phyloP scores from a whole-genome alignment of 2,329 filamentous ascomycete genomes.

The Colletotrichum tropicicola region DNA sequence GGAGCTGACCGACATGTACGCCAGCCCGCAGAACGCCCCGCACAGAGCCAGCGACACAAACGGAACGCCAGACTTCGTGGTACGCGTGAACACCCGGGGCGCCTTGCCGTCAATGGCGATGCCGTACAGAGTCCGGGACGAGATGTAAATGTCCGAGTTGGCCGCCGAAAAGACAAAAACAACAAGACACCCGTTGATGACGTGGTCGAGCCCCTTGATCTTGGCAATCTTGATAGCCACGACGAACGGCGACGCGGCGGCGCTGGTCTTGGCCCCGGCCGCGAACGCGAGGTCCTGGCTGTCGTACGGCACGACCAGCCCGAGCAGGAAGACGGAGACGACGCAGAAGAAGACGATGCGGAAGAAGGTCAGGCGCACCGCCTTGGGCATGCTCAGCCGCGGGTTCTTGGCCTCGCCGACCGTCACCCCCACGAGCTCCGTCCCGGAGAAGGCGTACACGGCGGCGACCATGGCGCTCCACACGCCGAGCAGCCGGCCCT shows the following conservation, averaged over 20 bases:
- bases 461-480: slow-evolving; percentile 49
- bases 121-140: slow-evolving; percentile 49
- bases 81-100: slow-evolving; percentile 43
- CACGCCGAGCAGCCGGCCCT: slow-evolving; percentile 49
- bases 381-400: slow-evolving; percentile 71
- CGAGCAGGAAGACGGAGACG: slow-evolving; percentile 70
- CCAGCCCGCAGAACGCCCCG: slow-evolving; percentile 46
- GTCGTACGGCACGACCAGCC: slow-evolving; percentile 74
- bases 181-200: slow-evolving; percentile 22
- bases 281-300: slow-evolving; percentile 50
- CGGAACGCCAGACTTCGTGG: slow-evolving; percentile 49
- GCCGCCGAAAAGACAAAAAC: slow-evolving; percentile 19
- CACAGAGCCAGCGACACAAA: slow-evolving; percentile 47
- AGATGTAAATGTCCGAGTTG: slow-evolving; percentile 41
- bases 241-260: slow-evolving; percentile 30
- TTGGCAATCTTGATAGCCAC: slow-evolving; percentile 19
- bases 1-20: slow-evolving; percentile 50
- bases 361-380: slow-evolving; percentile 75
- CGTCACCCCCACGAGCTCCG: slow-evolving; percentile 74
- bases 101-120: slow-evolving; percentile 51
- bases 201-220: slow-evolving; percentile 22
- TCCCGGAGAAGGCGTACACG: slow-evolving; percentile 56
- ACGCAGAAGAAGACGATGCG: slow-evolving; percentile 77
- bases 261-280: slow-evolving; percentile 45
- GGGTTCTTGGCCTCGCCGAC: slow-evolving; percentile 76